Evolutionary conservation across 805 yeast genomes (phyloP).

Genomic region (Lipomyces yamanashiensis): DNA sequence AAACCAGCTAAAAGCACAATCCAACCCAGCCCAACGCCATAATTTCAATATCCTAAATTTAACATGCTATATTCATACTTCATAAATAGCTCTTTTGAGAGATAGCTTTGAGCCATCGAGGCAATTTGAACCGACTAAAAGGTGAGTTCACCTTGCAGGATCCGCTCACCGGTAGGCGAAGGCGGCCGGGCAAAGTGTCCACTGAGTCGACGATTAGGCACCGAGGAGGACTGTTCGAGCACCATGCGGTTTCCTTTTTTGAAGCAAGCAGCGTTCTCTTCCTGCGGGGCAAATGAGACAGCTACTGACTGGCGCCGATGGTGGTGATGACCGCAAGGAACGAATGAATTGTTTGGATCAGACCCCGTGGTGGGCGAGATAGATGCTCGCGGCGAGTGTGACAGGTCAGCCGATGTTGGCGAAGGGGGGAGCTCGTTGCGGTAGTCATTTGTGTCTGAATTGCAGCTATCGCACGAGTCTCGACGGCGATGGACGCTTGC

Average conservation of each 20-base stretch:
- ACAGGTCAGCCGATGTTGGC: neutral
- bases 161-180: slow-evolving; percentile 45
- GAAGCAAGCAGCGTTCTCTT: slow-evolving; percentile 23
- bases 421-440: neutral
- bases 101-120: neutral
- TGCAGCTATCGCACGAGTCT: neutral
- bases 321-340: slow-evolving; percentile 40
- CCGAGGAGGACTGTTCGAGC: slow-evolving; percentile 15
- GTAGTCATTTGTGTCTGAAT: neutral
- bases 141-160: slow-evolving; percentile 44
- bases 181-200: slow-evolving; percentile 42
- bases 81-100: neutral
- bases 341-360: slow-evolving; percentile 4
- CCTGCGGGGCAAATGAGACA: slow-evolving; percentile 38
- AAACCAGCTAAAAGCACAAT: too few species aligned
- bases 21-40: too few species aligned
- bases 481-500: neutral
- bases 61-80: too few species aligned
- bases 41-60: too few species aligned
- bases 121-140: slow-evolving; percentile 24
- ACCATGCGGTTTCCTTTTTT: slow-evolving; percentile 5
- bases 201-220: slow-evolving; percentile 18
- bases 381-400: slow-evolving; percentile 1
- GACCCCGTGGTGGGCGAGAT: neutral
- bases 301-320: slow-evolving; percentile 42